These are phyloP conservation scores for Cyberlindnera samutprakarnensis DNA, from an alignment of 805 yeast species.

Conservation along the genomic window DNA sequence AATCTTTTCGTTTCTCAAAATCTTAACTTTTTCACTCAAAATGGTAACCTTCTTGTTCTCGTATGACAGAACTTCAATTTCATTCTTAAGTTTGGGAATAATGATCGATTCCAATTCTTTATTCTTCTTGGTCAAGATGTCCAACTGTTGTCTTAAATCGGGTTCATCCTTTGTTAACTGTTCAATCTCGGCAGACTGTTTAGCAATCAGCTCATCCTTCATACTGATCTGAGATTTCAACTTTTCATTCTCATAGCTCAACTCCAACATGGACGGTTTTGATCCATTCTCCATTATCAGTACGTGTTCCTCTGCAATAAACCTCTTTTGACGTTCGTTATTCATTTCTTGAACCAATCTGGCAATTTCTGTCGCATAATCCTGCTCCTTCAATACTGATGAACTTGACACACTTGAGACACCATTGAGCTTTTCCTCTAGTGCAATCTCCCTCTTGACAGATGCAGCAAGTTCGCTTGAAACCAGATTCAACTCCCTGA, in stretches of 20 bases:
- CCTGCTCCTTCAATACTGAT: constrained; percentile 14
- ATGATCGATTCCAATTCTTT: constrained; percentile 33
- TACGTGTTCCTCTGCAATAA: constrained; percentile 65
- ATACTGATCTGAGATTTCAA: constrained; percentile 38
- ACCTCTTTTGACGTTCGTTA: constrained; percentile 58
- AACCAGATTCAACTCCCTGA: constrained; percentile 59
- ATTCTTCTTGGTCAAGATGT: constrained; percentile 32
- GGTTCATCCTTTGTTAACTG: constrained; percentile 29
- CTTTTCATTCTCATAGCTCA: constrained; percentile 49
- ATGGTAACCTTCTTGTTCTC: constrained; percentile 18
- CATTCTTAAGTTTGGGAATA: constrained; percentile 40
- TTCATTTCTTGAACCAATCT: constrained; percentile 50
- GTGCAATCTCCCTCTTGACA: constrained; percentile 56
- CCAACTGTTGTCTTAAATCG: constrained; percentile 31
- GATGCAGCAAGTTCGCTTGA: constrained; percentile 70
- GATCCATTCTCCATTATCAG: constrained; percentile 45
- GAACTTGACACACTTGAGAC: not conserved
- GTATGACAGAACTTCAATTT: constrained; percentile 26
- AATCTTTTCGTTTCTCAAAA: constrained; percentile 24
- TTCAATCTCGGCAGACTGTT: constrained; percentile 39
- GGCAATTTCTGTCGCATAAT: constrained; percentile 35
- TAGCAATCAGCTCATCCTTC: constrained; percentile 40
- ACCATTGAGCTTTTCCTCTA: constrained; percentile 38
- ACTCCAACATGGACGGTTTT: constrained; percentile 45
- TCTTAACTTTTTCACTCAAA: constrained; percentile 22